Evolutionary conservation across 2,329 filamentous ascomycete species (phyloP).

Genomic region (Clarireedia hainanense): DNA sequence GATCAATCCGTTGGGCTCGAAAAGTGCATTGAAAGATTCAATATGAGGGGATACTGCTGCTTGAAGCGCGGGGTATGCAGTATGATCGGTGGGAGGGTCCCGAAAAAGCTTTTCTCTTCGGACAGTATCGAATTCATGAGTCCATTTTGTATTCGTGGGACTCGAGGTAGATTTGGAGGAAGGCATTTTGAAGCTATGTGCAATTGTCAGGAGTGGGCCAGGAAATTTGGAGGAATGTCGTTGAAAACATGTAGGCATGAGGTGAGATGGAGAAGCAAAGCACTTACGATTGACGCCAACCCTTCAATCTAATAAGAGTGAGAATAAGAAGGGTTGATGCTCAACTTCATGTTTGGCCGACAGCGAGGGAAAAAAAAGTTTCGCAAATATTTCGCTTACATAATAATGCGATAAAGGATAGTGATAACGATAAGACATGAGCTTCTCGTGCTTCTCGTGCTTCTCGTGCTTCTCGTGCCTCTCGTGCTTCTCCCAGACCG

Average conservation of each 20-base stretch:
- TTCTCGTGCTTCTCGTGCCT: no score
- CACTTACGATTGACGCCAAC: conserved; percentile 1
- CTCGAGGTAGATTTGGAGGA: conserved; percentile 13
- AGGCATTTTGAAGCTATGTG: conserved; percentile 17
- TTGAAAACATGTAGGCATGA: not conserved
- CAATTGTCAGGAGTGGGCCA: not conserved
- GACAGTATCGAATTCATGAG: conserved; percentile 76
- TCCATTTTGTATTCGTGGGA: conserved; percentile 63
- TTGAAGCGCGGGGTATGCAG: conserved; percentile 80
- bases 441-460: no score
- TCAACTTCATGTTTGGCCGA: not conserved
- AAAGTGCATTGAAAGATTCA: conserved; percentile 89
- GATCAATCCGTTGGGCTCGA: conserved; percentile 64
- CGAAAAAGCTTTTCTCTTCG: conserved; percentile 83
- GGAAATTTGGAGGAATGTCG: not conserved
- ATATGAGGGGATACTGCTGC: conserved; percentile 86
- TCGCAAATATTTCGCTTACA: conserved; percentile 5
- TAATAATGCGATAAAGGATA: not conserved
- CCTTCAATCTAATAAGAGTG: not conserved
- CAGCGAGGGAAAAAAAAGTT: conserved; percentile 3
- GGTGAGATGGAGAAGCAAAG: not conserved
- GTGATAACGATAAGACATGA: no score
- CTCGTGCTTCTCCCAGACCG: no score
- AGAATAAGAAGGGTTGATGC: no score
- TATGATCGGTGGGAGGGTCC: conserved; percentile 78